These are phyloP conservation scores for Tricholoma sp. DNA, from an alignment of 768 basidiomycete species.

Conservation along the genomic window DNA sequence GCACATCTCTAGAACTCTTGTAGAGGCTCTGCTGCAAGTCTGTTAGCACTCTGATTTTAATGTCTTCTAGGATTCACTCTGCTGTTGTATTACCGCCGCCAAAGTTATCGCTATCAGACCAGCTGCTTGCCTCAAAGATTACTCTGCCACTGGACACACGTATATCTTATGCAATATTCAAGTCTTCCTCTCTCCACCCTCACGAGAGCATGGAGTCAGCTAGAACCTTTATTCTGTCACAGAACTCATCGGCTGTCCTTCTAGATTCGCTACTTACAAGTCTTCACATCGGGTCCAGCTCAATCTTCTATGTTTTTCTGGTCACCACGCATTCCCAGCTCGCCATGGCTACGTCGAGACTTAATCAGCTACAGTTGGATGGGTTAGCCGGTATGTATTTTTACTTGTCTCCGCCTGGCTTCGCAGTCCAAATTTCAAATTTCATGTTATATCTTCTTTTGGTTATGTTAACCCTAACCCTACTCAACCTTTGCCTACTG, in stretches of 20 bases:
- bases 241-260: conserved; percentile 32
- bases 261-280: conserved; percentile 47
- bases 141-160: conserved; percentile 36
- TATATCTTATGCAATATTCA: conserved; percentile 44
- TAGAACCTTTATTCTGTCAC: conserved; percentile 41
- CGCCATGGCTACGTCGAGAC: conserved; percentile 23
- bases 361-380: conserved; percentile 40
- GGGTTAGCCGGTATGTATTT: conserved; percentile 45
- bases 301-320: conserved; percentile 55
- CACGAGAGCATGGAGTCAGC: conserved; percentile 50
- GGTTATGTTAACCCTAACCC: conserved; percentile 19
- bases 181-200: conserved; percentile 20
- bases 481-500: not conserved
- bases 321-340: conserved; percentile 33
- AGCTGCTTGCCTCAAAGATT: conserved; percentile 43
- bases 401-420: not conserved
- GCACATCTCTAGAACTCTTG: not conserved
- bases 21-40: not conserved
- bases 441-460: not conserved
- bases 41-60: not conserved
- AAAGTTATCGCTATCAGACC: conserved; percentile 26
- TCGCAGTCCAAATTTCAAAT: not conserved
- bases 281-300: conserved; percentile 39
- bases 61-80: conserved; percentile 8
- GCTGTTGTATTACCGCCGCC: conserved; percentile 9